These are phyloP conservation scores for Amanita thiersii DNA, from an alignment of 768 basidiomycete species.

Conservation along the genomic window DNA sequence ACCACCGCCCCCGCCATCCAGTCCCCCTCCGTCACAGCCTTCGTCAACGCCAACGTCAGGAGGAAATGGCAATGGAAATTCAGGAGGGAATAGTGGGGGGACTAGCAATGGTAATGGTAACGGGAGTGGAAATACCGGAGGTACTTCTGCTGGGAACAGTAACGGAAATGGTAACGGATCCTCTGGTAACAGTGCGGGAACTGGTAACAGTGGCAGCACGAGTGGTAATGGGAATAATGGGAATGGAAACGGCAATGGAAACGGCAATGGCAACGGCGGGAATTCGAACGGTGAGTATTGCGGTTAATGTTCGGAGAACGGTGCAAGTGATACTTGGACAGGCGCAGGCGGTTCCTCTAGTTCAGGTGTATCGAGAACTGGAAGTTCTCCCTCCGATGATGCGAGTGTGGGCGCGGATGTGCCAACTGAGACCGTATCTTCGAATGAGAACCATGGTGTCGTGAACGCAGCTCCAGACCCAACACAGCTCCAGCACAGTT, in stretches of 20 bases:
- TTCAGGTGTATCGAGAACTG: background rate
- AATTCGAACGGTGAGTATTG: slow-evolving; percentile 7
- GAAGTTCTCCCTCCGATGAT: background rate
- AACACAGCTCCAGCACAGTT: no score
- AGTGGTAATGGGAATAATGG: slow-evolving; percentile 11
- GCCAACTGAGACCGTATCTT: no score
- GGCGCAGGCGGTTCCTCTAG: background rate
- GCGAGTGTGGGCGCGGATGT: no score
- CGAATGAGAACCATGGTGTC: no score
- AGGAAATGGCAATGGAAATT: slow-evolving; percentile 8
- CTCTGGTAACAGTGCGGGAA: slow-evolving; percentile 7
- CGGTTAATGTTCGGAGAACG: background rate
- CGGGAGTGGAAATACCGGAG: slow-evolving; percentile 8
- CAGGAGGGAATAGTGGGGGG: slow-evolving; percentile 9
- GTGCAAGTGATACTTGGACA: background rate
- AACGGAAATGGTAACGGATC: slow-evolving; percentile 5
- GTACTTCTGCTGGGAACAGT: slow-evolving; percentile 2
- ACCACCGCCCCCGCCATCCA: slow-evolving; percentile 8
- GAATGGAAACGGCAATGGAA: slow-evolving; percentile 6
- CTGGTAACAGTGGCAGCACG: slow-evolving; percentile 11
- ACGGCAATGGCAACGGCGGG: slow-evolving; percentile 11
- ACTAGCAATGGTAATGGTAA: slow-evolving; percentile 8
- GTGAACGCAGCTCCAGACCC: no score
- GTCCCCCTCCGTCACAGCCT: slow-evolving; percentile 4
- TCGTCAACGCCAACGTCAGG: background rate